Evolutionary conservation across 306 rosid species (phyloP), one percentile per base, ranked within the genome.

Genomic region (Spatholobus suberectus): DNA sequence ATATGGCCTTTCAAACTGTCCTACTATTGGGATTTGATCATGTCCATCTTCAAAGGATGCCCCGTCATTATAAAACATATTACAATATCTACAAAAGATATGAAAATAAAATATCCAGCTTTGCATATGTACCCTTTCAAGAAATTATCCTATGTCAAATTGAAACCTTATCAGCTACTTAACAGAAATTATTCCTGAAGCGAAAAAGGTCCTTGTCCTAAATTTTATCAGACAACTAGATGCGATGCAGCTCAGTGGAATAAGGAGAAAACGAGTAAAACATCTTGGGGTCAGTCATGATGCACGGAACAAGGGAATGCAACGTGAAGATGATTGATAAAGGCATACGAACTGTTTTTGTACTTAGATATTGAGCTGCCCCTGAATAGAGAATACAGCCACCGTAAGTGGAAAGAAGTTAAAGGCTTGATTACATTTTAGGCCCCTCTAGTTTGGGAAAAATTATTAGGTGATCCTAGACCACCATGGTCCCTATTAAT

Each of bases 291-390:
- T 35, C 7, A n/a, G 72, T 35, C 7, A n/a, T 44, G 38, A 43
- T 43, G 57, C 14, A 44, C 26, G 76, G 18, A 71, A 71, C 40
- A 71, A 26, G 76, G 79, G 68, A 58, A 32, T 13, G 66, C 24
- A 61, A 59, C 58, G 14, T 11, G 4, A 58, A 43, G 40, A 14
- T 8, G 9, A 9, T 43, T 38, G 49, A 70, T 18, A 57, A 43
- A 57, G 37, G 21, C 17, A 44, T 38, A 38, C 43, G 17, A 20
- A 27, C 27, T 71, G 51, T 13, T 18, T 2, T 20, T 27, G 11
- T 20, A 20, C 7, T 78, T 34, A 4, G 23, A 51, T 49, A 52
- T 20, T 52, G 59, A 52, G 4, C 12, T 52, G 68, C 62, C n/a
- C 15, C 20, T 58, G 35, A 58, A 58, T 58, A 29, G 32, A 1